Conservation (phyloP, 345 rosid genomes). For the Acer negundo region DNA sequence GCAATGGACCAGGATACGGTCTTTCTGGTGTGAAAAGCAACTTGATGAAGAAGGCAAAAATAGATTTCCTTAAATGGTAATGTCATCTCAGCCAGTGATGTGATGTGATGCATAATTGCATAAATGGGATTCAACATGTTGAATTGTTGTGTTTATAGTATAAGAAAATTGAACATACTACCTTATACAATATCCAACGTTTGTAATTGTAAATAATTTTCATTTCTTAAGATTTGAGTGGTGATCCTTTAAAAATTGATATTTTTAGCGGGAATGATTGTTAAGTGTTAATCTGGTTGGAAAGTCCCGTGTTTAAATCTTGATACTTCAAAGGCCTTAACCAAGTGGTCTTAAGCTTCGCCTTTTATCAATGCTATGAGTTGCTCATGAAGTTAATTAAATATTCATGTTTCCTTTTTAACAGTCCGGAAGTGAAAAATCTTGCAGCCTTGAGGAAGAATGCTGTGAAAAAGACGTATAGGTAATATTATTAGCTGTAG, state of each 20-base stretch:
- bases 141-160: not conserved
- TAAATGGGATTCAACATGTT: conserved; percentile 3
- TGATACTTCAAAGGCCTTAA: not conserved
- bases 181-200: not conserved
- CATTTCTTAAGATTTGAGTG: not conserved
- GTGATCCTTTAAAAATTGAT: not conserved
- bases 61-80: conserved; percentile 78
- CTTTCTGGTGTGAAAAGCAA: conserved; percentile 68
- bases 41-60: conserved; percentile 87
- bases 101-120: too few relatives aligned
- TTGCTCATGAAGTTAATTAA: not conserved
- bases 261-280: not conserved
- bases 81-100: not conserved
- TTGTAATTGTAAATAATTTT: not conserved
- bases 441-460: conserved; percentile 63
- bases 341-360: not conserved
- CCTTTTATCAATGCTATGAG: not conserved
- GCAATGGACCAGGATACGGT: conserved; percentile 56
- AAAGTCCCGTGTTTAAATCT: not conserved
- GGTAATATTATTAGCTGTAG: conserved; percentile 42
- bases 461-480: conserved; percentile 52
- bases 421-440: conserved; percentile 86
- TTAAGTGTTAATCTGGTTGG: not conserved
- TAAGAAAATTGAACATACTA: not conserved
- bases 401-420: conserved; percentile 9